phyloP scores from a whole-genome alignment of 768 basidiomycete species.

The Lactifluus echinatus region DNA sequence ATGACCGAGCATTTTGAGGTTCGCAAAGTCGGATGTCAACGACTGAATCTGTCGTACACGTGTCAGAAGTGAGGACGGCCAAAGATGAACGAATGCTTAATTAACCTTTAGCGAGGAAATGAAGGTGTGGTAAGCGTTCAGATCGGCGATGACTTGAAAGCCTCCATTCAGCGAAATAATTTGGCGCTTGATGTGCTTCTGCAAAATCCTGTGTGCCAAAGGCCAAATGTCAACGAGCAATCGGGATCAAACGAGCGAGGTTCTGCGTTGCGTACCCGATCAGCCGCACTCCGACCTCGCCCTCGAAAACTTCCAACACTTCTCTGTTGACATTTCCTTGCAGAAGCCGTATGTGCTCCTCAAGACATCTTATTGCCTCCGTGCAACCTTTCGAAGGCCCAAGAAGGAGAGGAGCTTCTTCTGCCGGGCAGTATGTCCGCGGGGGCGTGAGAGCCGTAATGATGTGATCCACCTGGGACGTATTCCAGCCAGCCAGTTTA shows the following conservation, averaged over 20 bases:
- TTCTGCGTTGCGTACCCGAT: constrained; percentile 22
- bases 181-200: constrained; percentile 94
- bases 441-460: constrained; percentile 75
- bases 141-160: constrained; percentile 91
- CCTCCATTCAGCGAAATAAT: constrained; percentile 93
- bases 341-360: constrained; percentile 84
- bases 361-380: constrained; percentile 84
- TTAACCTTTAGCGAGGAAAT: constrained; percentile 73
- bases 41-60: constrained; percentile 44
- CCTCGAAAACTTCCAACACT: constrained; percentile 95
- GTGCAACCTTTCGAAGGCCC: constrained; percentile 79
- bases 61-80: background rate
- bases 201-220: constrained; percentile 57
- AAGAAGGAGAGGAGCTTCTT: constrained; percentile 70
- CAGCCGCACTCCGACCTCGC: constrained; percentile 85
- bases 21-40: constrained; percentile 85
- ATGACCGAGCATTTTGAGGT: constrained; percentile 95
- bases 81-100: background rate
- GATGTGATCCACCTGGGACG: constrained; percentile 79
- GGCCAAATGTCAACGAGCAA: background rate
- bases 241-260: background rate
- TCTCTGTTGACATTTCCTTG: constrained; percentile 94
- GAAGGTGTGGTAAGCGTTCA: constrained; percentile 90
- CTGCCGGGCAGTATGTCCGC: constrained; percentile 84
- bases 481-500: background rate